A percentile compares a stretch with the other conserved stretches of the same genome.
Evolutionary conservation across 2,329 filamentous ascomycete species (phyloP).

Genomic region (Fusarium sp.): DNA sequence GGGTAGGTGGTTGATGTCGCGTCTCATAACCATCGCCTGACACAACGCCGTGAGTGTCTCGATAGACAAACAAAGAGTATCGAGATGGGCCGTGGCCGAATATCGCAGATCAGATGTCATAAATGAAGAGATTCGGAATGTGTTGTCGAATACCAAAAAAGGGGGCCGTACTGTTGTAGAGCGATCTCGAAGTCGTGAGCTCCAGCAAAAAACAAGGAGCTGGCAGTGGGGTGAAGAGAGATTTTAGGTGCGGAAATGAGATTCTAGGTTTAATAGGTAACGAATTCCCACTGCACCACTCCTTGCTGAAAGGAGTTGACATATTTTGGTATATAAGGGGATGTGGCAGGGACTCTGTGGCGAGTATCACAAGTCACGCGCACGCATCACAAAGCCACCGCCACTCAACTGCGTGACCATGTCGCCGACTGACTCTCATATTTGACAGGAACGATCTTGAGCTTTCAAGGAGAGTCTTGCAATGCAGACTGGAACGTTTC

Average conservation of each 20-base stretch:
- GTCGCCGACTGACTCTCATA: too few relatives aligned
- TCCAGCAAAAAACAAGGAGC: background rate
- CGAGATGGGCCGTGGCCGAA: too few relatives aligned
- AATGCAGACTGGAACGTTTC: background rate
- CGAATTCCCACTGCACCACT: conserved; percentile 1
- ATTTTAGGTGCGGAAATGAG: conserved; percentile 1
- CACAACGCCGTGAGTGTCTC: background rate
- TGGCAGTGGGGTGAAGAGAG: background rate
- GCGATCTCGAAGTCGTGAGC: background rate
- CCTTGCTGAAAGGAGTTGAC: background rate
- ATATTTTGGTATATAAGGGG: background rate
- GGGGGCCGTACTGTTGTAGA: background rate
- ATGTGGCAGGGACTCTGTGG: background rate
- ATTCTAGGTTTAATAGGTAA: background rate
- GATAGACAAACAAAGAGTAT: background rate
- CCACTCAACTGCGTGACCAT: background rate
- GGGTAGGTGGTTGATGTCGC: background rate
- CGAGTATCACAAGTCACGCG: background rate
- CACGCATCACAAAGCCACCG: background rate
- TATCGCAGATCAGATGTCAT: background rate
- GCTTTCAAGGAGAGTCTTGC: background rate
- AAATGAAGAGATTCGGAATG: too few relatives aligned
- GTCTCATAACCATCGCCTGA: background rate
- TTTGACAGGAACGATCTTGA: background rate
- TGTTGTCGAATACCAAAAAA: background rate